phyloP scores from a whole-genome alignment of 352 stramenopile species.

The Saprolegnia parasitica region DNA sequence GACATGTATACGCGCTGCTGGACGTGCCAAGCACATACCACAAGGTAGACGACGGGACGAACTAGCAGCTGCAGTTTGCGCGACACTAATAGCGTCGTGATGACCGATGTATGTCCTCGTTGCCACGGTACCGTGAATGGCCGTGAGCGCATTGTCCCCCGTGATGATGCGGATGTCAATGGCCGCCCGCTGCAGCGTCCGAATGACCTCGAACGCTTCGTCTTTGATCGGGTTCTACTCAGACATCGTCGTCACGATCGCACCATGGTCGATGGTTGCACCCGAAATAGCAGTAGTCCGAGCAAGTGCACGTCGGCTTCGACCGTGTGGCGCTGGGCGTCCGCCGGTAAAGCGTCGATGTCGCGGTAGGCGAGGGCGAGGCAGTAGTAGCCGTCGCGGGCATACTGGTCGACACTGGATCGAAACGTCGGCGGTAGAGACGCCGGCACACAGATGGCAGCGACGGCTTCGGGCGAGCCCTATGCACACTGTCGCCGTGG shows the following conservation, averaged over 20 bases:
- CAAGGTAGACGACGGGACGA: background rate
- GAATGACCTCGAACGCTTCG: constrained; percentile 58
- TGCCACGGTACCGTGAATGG: constrained; percentile 35
- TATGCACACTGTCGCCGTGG: constrained; percentile 22
- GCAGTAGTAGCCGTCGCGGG: constrained; percentile 63
- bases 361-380: constrained; percentile 40
- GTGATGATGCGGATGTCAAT: constrained; percentile 78
- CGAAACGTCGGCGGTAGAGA: constrained; percentile 52
- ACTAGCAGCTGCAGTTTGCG: background rate
- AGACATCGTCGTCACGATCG: too few relatives aligned
- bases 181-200: constrained; percentile 52
- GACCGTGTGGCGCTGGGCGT: constrained; percentile 37
- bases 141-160: constrained; percentile 61
- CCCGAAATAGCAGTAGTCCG: constrained; percentile 70
- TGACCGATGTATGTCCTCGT: too few relatives aligned
- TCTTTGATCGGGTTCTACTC: constrained; percentile 72
- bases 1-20: background rate
- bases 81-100: too few relatives aligned
- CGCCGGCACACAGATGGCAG: constrained; percentile 29
- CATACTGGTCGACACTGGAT: constrained; percentile 38
- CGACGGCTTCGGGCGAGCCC: constrained; percentile 42
- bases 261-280: constrained; percentile 4
- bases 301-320: constrained; percentile 56
- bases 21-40: background rate
- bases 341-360: constrained; percentile 32